Evolutionary conservation across 805 yeast genomes (phyloP), one percentile per base, ranked within the genome.

Genomic region (Wickerhamiella azymoides): DNA sequence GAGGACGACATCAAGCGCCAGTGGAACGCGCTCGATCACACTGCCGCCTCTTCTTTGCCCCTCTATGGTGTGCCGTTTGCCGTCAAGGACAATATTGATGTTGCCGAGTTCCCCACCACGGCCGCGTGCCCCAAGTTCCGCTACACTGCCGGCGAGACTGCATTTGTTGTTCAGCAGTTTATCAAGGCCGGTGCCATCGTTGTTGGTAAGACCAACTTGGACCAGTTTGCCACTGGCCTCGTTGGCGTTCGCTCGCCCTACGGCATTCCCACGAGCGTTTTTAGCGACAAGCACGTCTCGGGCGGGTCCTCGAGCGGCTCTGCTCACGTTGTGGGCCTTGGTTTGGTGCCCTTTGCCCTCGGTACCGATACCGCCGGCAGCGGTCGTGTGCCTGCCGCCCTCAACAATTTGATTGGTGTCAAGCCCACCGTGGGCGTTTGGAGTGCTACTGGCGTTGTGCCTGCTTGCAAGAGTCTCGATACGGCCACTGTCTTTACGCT

Each of bases 361-460:
- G 96, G 96, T 32, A 92, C 97, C 5, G 98, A 89, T 61, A 89
- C 98, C 32, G 98, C 98, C 9, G 98, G 98, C 18, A 84, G 95
- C 5, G 96, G 96, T 36, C 76, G 98, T 58, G 98, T 89, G 27
- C 98, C 98, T 24, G 97, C 97, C 21, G 89, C 86, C 26, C 70
- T 89, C 53, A 89, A 89, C 71, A 92, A 92, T 63, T 66, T 86
- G 54, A 74, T 89, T 52, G 97, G 97, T 17, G 73, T 92, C 53
- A 89, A 89, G 64, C 97, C 98, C 33, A 79, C 96, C 1, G 77
- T 77, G 50, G 98, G 98, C 46, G 76, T 76, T 1, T 79, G 89
- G 55, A 83, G 94, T 8, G 77, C 93, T 48, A 62, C 69, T 3
- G 98, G 98, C 51, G 94, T 89, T n/a, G 92, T 92, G 6, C 97